Evolutionary conservation across 208 protist species (phyloP).

Genomic region (Trypanosoma avium): DNA sequence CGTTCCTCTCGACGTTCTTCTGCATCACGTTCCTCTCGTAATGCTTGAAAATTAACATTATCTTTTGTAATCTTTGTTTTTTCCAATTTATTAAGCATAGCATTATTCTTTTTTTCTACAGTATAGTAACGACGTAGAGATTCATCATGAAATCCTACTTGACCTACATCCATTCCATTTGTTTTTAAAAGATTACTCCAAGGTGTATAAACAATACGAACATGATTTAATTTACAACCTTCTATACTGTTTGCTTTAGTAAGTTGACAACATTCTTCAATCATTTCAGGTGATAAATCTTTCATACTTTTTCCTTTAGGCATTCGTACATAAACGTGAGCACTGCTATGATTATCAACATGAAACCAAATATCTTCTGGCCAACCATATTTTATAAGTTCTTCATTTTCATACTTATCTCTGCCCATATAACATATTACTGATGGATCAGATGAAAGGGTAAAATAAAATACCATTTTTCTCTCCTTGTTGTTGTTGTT

Average conservation of each 20-base stretch:
- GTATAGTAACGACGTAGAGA: slow-evolving; percentile 74
- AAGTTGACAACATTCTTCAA: slow-evolving; percentile 97
- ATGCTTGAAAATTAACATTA: slow-evolving; percentile 76
- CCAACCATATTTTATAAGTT: slow-evolving; percentile 96
- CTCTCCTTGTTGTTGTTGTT: background rate
- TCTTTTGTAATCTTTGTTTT: slow-evolving; percentile 94
- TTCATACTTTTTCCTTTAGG: slow-evolving; percentile 90
- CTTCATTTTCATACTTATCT: slow-evolving; percentile 99
- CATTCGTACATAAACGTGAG: slow-evolving; percentile 98
- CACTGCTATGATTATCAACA: slow-evolving; percentile 96
- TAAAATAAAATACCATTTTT: slow-evolving; percentile 94
- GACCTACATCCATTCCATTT: slow-evolving; percentile 94
- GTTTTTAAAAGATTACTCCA: slow-evolving; percentile 98
- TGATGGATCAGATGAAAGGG: slow-evolving; percentile 79
- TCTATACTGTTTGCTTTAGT: slow-evolving; percentile 97
- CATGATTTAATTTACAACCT: slow-evolving; percentile 91
- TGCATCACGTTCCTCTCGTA: slow-evolving; percentile 78
- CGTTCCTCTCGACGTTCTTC: slow-evolving; percentile 56
- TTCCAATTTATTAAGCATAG: slow-evolving; percentile 91
- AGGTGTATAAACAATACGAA: slow-evolving; percentile 96
- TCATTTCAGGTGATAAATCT: slow-evolving; percentile 89
- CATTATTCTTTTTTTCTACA: slow-evolving; percentile 82
- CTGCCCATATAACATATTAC: slow-evolving; percentile 97
- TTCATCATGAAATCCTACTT: slow-evolving; percentile 94
- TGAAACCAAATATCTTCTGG: slow-evolving; percentile 99